phyloP scores from a whole-genome alignment of 371 early-diverging fungal genomes.

The Lichtheimia corymbifera region DNA sequence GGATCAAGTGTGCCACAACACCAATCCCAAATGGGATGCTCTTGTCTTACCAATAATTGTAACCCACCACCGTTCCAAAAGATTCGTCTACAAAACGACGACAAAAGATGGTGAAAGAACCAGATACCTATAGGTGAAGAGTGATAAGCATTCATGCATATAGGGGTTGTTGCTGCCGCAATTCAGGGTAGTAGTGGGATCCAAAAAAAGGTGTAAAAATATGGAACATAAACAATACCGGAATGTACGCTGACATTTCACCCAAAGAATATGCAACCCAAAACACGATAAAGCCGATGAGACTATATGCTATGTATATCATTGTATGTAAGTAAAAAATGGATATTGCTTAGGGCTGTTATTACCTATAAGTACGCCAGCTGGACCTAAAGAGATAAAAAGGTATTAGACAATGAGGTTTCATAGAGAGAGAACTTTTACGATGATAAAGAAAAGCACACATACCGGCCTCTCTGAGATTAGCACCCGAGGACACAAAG shows the following conservation, averaged over 20 bases:
- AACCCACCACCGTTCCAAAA: constrained; percentile 82
- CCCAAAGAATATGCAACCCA: constrained; percentile 83
- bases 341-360: background rate
- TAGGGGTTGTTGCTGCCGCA: background rate
- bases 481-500: constrained; percentile 82
- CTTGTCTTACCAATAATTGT: constrained; percentile 60
- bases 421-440: background rate
- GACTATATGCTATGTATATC: constrained; percentile 53
- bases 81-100: constrained; percentile 84
- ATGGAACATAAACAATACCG: constrained; percentile 19
- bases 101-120: constrained; percentile 85
- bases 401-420: background rate
- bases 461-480: constrained; percentile 69
- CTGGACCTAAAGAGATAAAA: constrained; percentile 65
- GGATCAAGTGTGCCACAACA: too few relatives aligned
- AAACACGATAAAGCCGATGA: constrained; percentile 82
- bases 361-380: constrained; percentile 65
- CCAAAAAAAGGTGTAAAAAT: background rate
- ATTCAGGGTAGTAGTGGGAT: background rate
- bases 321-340: background rate
- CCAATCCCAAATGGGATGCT: background rate
- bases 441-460: background rate
- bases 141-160: background rate
- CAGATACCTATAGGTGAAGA: constrained; percentile 39
- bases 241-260: constrained; percentile 76